Base-by-base conservation (phyloP, 2,329 filamentous ascomycete genomes). In the Fulvia fulva region DNA sequence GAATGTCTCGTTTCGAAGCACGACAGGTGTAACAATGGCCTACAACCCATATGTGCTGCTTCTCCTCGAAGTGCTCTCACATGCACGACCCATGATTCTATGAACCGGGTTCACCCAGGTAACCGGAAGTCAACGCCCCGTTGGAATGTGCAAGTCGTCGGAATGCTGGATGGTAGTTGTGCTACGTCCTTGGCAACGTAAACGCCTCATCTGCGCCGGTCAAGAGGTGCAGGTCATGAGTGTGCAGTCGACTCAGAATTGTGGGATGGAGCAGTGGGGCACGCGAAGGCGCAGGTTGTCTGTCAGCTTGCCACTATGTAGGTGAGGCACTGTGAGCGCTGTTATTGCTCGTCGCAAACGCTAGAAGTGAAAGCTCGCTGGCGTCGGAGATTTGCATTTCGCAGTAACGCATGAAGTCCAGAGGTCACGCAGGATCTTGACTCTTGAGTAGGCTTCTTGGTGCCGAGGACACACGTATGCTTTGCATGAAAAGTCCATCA, bases 1-100 rank as follows among this genome's bases (percentile, higher is more conserved):
- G 66, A 63, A 65, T 67, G 63, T 61, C 60, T 61, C 54, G 65
- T 68, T 59, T 64, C 63, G 64, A 65, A 65, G 66, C 47, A 65
- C 63, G 63, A 67, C 62, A 30, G 54, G 64, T 65, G 66, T 65
- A 68, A 66, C 65, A 62, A 63, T 65, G 63, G 57, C 61, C 62
- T 62, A 58, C 53, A 57, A 53, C 23, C 47, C 53, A 55, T 54
- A 50, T 25, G 46, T 51, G 51, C 19, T n/a, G 21, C 46, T 43
- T 49, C 28, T 49, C 44, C 50, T 58, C 43, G 25, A 26, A 21
- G 51, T 60, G 52, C 57, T 62, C 57, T 60, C 55, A 60, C 58
- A 58, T 60, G 60, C 52, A 34, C 49, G 21, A 57, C 57, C n/a
- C 34, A 37, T 52, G 25, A 26, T 21, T 22, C 12, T 34, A 47